Conservation (phyloP, 2,329 filamentous ascomycete genomes). For the Acephala macrosclerotiorum region DNA sequence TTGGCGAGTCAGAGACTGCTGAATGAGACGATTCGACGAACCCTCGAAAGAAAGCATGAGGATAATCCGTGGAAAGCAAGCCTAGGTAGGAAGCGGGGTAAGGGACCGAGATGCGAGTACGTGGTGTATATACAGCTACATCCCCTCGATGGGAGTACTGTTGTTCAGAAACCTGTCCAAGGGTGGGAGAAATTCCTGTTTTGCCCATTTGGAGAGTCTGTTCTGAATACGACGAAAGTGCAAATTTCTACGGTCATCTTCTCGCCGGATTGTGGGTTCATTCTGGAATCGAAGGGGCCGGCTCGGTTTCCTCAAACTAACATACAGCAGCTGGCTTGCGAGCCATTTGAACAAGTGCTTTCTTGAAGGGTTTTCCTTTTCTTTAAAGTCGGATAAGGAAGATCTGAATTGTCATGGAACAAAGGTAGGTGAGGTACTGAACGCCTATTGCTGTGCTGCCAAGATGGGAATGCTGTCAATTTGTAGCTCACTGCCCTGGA, state of each 20-base stretch:
- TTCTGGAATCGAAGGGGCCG: slow-evolving; percentile 69
- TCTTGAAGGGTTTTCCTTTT: slow-evolving; percentile 50
- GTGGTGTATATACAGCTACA: slow-evolving; percentile 85
- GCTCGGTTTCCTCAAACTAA: slow-evolving; percentile 60
- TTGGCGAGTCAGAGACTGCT: slow-evolving; percentile 69
- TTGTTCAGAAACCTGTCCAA: slow-evolving; percentile 49
- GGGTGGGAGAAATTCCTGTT: slow-evolving; percentile 69
- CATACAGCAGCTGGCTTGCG: slow-evolving; percentile 62
- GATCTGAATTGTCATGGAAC: neutral
- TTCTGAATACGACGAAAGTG: slow-evolving; percentile 59
- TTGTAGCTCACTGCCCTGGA: too few species aligned
- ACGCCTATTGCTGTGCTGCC: too few species aligned
- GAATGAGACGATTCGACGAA: slow-evolving; percentile 73
- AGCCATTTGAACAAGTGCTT: slow-evolving; percentile 67
- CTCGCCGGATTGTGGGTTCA: slow-evolving; percentile 73
- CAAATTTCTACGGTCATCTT: slow-evolving; percentile 70
- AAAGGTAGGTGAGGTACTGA: neutral
- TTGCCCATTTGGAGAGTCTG: slow-evolving; percentile 65
- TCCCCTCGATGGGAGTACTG: slow-evolving; percentile 42
- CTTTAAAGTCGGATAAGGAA: neutral
- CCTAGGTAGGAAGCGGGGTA: slow-evolving; percentile 65
- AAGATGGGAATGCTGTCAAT: too few species aligned
- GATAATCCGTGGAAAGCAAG: slow-evolving; percentile 80
- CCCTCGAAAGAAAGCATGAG: slow-evolving; percentile 70
- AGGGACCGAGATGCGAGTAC: slow-evolving; percentile 85